Evolutionary conservation across 1,284 basidiomycete genomes (phyloP), one percentile per base, ranked within the genome.

Genomic region (Bondarzewia mesenterica): DNA sequence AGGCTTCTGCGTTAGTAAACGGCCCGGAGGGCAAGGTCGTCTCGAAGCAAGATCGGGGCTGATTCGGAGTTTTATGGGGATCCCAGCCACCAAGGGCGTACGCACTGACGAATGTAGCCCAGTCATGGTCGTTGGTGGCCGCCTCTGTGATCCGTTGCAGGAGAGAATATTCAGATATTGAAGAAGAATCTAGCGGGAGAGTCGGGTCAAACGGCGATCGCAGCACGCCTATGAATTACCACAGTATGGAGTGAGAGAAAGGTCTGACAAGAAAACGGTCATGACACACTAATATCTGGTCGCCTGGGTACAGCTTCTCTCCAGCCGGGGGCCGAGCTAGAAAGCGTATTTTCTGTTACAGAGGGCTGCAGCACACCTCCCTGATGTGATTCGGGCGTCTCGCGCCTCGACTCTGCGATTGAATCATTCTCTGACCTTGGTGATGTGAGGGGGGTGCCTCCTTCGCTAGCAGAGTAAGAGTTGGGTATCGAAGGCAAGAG

Each of bases 51-150:
- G 63, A 67, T 46, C 67, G 66, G 4, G 87, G 89, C 6, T 75
- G 81, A 55, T 76, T 76, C 1, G 89, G 89, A 0, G 80, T 85
- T 47, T 74, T 74, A 54, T 83, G 78, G 1, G 90, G 88, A 60
- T 90, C 87, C 84, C 90, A 93, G 51, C 80, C 73, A 10, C 89
- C 89, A 23, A 74, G 63, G 0, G 87, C 80, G 61, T 93, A 92
- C 0, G 85, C 81, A 36, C 73, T 67, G 50, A 88, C 77, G 62
- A 92, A 92, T 0, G 80, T 79, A 16, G 74, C 72, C 89, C 89
- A 92, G 58, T 87, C 82, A 56, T 76, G 77, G 43, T 76, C 76
- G 10, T 66, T 61, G 36, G 63, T 60, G n/a, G 53, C 38, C 4
- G 46, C 44, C 51, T 38, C 36, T 12, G 29, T 50, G 52, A 23